phyloP scores from a whole-genome alignment of 139 green algal species.

The Chara braunii region DNA sequence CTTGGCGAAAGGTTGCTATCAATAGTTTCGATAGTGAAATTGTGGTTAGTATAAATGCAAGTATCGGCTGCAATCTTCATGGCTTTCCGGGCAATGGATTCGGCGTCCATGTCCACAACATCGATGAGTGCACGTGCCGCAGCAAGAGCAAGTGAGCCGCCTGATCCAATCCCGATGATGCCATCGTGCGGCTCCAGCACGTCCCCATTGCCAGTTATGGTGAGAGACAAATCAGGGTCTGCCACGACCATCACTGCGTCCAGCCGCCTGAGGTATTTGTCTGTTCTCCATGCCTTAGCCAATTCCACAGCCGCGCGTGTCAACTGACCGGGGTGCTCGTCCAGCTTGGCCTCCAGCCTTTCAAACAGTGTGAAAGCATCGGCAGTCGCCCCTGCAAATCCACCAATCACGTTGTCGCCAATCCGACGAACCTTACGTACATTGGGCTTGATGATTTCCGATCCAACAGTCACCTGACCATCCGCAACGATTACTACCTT shows the following conservation, averaged over 20 bases:
- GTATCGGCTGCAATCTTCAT: constrained; percentile 84
- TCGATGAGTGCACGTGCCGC: constrained; percentile 72
- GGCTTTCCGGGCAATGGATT: constrained; percentile 57
- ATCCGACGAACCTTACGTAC: constrained; percentile 71
- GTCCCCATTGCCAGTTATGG: constrained; percentile 83
- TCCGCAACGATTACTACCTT: constrained; percentile 78
- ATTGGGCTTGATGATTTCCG: constrained; percentile 77
- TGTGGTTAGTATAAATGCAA: constrained; percentile 92
- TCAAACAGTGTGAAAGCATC: constrained; percentile 87
- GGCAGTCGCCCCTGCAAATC: constrained; percentile 63
- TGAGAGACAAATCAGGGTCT: constrained; percentile 58
- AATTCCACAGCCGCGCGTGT: constrained; percentile 78
- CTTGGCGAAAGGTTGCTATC: too few relatives aligned
- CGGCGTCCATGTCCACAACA: constrained; percentile 53
- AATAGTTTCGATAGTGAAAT: constrained; percentile 56
- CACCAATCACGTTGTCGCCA: constrained; percentile 57
- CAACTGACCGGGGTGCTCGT: constrained; percentile 81
- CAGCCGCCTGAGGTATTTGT: constrained; percentile 81
- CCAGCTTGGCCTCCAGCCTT: constrained; percentile 73
- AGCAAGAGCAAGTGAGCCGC: constrained; percentile 63
- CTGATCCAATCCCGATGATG: constrained; percentile 66
- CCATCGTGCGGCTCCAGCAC: constrained; percentile 82
- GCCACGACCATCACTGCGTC: constrained; percentile 78
- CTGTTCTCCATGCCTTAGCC: constrained; percentile 83
- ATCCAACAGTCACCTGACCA: constrained; percentile 72